A percentile compares a stretch with the other conserved stretches of the same genome.
Conservation (phyloP, 768 basidiomycete species). For the Fomitopsis serialis region DNA sequence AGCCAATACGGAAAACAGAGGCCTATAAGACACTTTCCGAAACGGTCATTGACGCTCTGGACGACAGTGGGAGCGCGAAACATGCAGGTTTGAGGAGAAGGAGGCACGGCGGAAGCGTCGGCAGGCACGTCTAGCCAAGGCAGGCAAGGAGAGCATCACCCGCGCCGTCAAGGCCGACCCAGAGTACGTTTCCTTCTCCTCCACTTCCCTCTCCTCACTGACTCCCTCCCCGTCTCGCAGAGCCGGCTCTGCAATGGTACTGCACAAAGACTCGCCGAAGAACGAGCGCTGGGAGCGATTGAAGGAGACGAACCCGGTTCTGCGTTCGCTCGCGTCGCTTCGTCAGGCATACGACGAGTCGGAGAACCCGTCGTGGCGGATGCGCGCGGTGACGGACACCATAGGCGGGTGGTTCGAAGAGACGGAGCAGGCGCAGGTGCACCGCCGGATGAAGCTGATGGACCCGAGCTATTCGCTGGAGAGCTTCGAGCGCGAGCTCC, state of each 20-base stretch:
- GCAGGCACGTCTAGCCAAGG: slow-evolving; percentile 77
- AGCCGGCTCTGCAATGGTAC: slow-evolving; percentile 80
- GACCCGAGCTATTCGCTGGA: slow-evolving; percentile 88
- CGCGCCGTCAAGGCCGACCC: slow-evolving; percentile 61
- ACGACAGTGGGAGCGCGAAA: slow-evolving; percentile 89
- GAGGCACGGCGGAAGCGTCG: slow-evolving; percentile 81
- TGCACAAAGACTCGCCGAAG: slow-evolving; percentile 76
- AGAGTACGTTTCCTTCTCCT: slow-evolving; percentile 56
- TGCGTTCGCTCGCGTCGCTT: slow-evolving; percentile 52
- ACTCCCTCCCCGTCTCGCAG: slow-evolving; percentile 30
- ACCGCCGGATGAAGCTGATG: slow-evolving; percentile 77
- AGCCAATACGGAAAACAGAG: slow-evolving; percentile 93
- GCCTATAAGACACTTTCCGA: slow-evolving; percentile 92
- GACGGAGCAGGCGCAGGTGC: slow-evolving; percentile 96
- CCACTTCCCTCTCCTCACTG: background rate
- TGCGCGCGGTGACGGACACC: slow-evolving; percentile 80
- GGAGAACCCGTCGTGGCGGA: slow-evolving; percentile 83
- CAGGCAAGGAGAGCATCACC: slow-evolving; percentile 64
- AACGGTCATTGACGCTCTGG: slow-evolving; percentile 85
- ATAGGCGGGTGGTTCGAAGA: slow-evolving; percentile 93
- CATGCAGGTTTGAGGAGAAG: slow-evolving; percentile 94
- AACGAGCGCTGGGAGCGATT: slow-evolving; percentile 78
- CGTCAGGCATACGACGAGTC: slow-evolving; percentile 84
- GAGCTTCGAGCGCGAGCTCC: slow-evolving; percentile 79
- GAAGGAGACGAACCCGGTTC: slow-evolving; percentile 75